Percentiles rank a stretch among this genome's conserved stretches.
These are phyloP conservation scores for Calamus simplicifolius DNA, from an alignment of 176 grass and related monocot genomes.

Conservation along the genomic window DNA sequence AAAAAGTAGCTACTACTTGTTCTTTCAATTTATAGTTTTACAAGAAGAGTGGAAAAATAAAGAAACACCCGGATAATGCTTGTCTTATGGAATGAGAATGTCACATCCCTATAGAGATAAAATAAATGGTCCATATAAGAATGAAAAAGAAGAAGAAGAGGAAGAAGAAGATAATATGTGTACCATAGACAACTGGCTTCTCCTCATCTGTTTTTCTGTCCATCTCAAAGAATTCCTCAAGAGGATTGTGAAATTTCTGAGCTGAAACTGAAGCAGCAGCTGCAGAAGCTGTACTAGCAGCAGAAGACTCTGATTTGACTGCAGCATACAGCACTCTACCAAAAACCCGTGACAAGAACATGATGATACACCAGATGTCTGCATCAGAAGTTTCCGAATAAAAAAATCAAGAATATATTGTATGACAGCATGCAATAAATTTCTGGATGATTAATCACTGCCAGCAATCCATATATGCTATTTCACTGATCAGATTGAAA, in stretches of 20 bases:
- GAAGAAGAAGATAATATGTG: not conserved
- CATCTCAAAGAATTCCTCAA: constrained; percentile 92
- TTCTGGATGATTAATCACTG: no score
- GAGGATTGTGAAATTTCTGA: constrained; percentile 57
- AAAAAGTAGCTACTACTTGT: no score
- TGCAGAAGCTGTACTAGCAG: constrained; percentile 26
- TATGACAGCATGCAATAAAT: no score
- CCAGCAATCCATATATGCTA: no score
- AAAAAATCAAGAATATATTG: no score
- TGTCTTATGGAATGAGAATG: no score
- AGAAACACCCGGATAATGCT: no score
- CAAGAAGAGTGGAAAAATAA: no score
- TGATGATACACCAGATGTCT: constrained; percentile 6
- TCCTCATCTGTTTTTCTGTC: constrained; percentile 65
- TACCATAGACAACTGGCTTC: constrained; percentile 71
- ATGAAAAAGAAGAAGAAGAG: not conserved
- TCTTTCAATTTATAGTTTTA: no score
- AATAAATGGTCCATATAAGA: not conserved
- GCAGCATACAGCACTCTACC: constrained; percentile 44
- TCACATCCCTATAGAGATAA: no score
- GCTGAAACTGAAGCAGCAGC: constrained; percentile 19
- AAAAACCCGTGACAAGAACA: constrained; percentile 57
- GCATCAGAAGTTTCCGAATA: no score
- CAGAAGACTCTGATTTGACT: constrained; percentile 30
- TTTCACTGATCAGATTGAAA: no score